A percentile compares a stretch with the other conserved stretches of the same genome.
These are phyloP conservation scores for Aegilops sharonensis DNA, from an alignment of 176 grass and related monocot species.

Conservation along the genomic window DNA sequence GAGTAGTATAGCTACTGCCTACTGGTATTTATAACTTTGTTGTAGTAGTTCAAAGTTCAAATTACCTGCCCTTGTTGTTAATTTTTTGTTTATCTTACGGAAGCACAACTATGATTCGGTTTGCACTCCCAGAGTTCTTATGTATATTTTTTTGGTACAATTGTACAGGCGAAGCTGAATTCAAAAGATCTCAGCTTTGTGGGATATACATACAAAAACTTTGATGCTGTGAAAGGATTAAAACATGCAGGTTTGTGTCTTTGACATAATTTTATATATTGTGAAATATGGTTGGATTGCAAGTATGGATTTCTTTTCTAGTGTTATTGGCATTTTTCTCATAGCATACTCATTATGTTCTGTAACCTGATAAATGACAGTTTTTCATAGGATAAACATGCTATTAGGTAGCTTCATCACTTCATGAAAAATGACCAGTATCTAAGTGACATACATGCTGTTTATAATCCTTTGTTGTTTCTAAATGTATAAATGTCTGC, in stretches of 20 bases:
- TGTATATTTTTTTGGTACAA: constrained; percentile 17
- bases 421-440: constrained; percentile 4
- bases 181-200: constrained; percentile 98
- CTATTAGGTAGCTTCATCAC: not conserved
- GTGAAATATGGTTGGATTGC: not conserved
- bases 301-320: not conserved
- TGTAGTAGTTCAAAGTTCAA: not conserved
- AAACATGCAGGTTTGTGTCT: constrained; percentile 57
- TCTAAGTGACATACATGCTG: not conserved
- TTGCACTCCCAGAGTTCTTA: constrained; percentile 7
- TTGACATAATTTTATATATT: not conserved
- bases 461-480: constrained; percentile 22
- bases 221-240: constrained; percentile 94
- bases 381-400: not conserved
- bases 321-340: not conserved
- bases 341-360: not conserved
- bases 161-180: constrained; percentile 71
- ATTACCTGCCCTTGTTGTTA: not conserved
- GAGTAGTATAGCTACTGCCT: not conserved
- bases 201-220: constrained; percentile 99
- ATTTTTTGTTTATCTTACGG: not conserved
- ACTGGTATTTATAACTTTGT: not conserved
- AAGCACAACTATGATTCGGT: constrained; percentile 6
- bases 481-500: constrained; percentile 47
- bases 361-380: not conserved